Evolutionary conservation across 2,329 filamentous ascomycete species (phyloP).

Genomic region (Dactylonectria estremocensis): DNA sequence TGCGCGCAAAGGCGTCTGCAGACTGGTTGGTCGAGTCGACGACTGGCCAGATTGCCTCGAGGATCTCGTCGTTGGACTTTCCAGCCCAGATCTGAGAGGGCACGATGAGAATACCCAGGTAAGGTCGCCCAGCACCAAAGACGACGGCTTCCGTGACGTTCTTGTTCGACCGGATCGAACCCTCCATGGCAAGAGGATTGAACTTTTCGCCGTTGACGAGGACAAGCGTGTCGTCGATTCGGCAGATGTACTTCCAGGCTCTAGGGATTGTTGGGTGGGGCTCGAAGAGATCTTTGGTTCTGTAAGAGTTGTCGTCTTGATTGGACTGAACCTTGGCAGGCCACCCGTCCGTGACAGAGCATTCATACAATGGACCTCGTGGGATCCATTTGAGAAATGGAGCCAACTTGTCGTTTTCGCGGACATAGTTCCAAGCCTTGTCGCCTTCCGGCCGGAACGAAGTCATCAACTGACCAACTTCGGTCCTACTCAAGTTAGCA

Average conservation of each 20-base stretch:
- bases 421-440: conserved; percentile 47
- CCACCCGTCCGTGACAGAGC: conserved; percentile 69
- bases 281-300: conserved; percentile 74
- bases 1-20: conserved; percentile 52
- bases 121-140: conserved; percentile 69
- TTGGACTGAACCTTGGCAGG: conserved; percentile 72
- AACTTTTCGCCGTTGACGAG: conserved; percentile 79
- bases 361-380: conserved; percentile 59
- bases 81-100: conserved; percentile 7
- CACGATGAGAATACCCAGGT: conserved; percentile 29
- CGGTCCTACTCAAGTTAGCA: conserved; percentile 32
- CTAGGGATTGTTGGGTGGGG: conserved; percentile 64
- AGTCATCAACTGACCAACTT: conserved; percentile 48
- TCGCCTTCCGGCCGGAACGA: conserved; percentile 42
- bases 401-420: conserved; percentile 29
- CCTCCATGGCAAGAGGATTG: conserved; percentile 74
- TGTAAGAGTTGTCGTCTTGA: conserved; percentile 71
- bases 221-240: conserved; percentile 73
- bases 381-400: conserved; percentile 31
- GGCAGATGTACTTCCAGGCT: conserved; percentile 74
- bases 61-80: conserved; percentile 41
- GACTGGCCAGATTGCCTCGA: conserved; percentile 53
- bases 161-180: conserved; percentile 61
- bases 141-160: conserved; percentile 70
- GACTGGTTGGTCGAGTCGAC: conserved; percentile 52